Evolutionary conservation across 768 basidiomycete genomes (phyloP), one percentile per base, ranked within the genome.

Genomic region (Naganishia friedmannii): DNA sequence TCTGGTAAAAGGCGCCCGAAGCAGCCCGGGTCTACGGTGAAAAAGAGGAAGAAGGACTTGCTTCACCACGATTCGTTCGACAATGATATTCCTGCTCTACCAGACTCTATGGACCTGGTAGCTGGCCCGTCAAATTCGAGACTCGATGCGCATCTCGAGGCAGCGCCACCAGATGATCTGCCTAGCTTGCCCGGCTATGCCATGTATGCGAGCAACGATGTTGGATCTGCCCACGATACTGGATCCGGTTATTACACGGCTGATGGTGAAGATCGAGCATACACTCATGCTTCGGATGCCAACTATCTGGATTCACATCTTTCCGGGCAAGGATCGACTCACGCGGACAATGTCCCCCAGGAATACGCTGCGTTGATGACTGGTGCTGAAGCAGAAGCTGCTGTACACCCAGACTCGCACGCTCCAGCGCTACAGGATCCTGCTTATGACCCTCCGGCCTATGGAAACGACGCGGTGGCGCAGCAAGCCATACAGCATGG

Each of bases 191-290:
- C 60, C 42, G 60, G 60, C 17, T 63, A 63, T 26, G 60, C 60
- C 60, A 63, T 63, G 60, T 63, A 63, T 46, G 42, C 60, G 23
- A 63, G 60, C 26, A 63, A 63, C 26, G 60, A 63, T 42, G 60
- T 63, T 9, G 60, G 60, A 15, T 63, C 60, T 21, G 60, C 39
- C 26, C 60, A 63, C 23, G 60, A 45, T 21, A 42, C 60, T 29
- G 60, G 42, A 1, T 63, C 60, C 5, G 60, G 23, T 17, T 63
- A 42, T 15, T 63, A 63, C 26, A 63, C 60, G 2, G 48, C 48
- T 7, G 60, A 63, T 42, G 60, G 60, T 26, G 60, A 63, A 45
- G 60, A 63, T 17, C 60, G 60, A 31, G 60, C 19, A 1, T 63
- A 63, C 32, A 42, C 60, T 19, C 60, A 63, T 29, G 39, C 60